Evolutionary conservation across 768 basidiomycete genomes (phyloP), one percentile per base, ranked within the genome.

Genomic region (Collybiopsis confluens): DNA sequence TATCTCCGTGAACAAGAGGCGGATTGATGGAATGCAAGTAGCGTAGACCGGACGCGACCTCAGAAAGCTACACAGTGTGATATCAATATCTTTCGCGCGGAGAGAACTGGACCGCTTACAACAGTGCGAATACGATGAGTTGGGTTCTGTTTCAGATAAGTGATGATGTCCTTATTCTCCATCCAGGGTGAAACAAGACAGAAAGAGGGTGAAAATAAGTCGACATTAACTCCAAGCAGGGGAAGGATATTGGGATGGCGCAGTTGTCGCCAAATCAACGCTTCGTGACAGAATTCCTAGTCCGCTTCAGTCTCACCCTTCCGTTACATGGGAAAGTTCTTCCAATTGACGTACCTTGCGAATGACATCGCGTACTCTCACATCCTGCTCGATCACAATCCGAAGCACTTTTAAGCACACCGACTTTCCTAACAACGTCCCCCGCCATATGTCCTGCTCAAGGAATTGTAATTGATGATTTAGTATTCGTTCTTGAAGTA

Each of bases 21-120:
- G n/a, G n/a, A n/a, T n/a, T 56, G 15, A 18, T 50, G 18, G 61
- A 65, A 47, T 74, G 72, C 42, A 73, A 52, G 46, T 74, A 73
- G 26, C 58, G 7, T 37, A 73, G 42, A 13, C 73, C 72, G 6
- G 65, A 50, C 24, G 64, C 67, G 18, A 71, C 60, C 42, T 73
- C 73, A 45, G 65, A 42, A 24, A 73, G 60, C 73, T 73, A 44
- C n/a, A 26, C 28, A 40, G 27, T n/a, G n/a, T n/a, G 30, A 20
- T n/a, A n/a, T n/a, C n/a, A n/a, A n/a, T n/a, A n/a, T n/a, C n/a
- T n/a, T n/a, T n/a, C n/a, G n/a, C n/a, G n/a, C n/a, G n/a, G n/a
- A n/a, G n/a, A n/a, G n/a, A n/a, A n/a, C n/a, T 37, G 28, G 11
- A 43, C 51, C 9, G 38, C n/a, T 21, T 28, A 3, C 24, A n/a